A percentile compares a stretch with the other conserved stretches of the same genome.
phyloP scores from a whole-genome alignment of 768 basidiomycete genomes.

The Mycena maculata region DNA sequence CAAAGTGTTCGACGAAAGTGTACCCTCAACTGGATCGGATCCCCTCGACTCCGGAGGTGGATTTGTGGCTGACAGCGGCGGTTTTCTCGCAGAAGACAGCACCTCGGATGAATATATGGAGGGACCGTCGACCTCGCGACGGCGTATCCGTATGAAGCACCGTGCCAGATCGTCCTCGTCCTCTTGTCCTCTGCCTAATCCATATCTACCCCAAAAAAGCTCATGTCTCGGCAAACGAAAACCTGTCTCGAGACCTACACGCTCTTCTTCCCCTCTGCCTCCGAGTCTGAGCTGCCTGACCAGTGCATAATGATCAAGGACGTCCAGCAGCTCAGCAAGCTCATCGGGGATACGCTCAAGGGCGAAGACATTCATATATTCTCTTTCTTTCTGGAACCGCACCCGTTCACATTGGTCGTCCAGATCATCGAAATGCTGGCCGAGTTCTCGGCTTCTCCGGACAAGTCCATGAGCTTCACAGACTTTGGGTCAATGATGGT shows the following conservation, averaged over 20 bases:
- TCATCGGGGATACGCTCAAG: constrained; percentile 78
- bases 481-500: constrained; percentile 87
- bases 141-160: constrained; percentile 2
- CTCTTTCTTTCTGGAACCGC: constrained; percentile 3
- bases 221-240: constrained; percentile 65
- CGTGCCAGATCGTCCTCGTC: constrained; percentile 19
- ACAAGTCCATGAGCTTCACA: constrained; percentile 72
- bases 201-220: constrained; percentile 34
- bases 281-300: constrained; percentile 56
- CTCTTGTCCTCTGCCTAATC: constrained; percentile 6
- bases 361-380: constrained; percentile 71
- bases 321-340: constrained; percentile 65
- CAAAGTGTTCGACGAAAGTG: constrained; percentile 57
- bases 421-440: constrained; percentile 86
- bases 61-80: constrained; percentile 32
- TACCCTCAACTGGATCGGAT: constrained; percentile 17
- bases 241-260: constrained; percentile 70
- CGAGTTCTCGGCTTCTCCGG: constrained; percentile 76
- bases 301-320: constrained; percentile 77
- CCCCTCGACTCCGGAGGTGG: constrained; percentile 34
- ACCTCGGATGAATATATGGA: constrained; percentile 39
- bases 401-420: not conserved
- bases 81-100: constrained; percentile 31
- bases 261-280: constrained; percentile 76
- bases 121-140: constrained; percentile 37